Evolutionary conservation across 169 alveolate species (phyloP).

Genomic region (Plasmodium cynomolgi): DNA sequence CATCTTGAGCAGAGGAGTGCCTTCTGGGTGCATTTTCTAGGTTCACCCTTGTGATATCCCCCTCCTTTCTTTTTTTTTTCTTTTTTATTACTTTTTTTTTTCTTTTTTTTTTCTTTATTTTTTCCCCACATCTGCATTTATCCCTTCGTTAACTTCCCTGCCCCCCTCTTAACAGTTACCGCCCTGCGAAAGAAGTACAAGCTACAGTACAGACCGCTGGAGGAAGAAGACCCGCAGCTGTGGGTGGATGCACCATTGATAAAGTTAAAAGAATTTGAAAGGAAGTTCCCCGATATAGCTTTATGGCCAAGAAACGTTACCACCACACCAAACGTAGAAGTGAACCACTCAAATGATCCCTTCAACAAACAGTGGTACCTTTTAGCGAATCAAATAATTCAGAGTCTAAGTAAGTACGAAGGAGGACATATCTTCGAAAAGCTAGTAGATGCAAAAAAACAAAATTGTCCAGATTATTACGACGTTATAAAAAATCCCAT

Average conservation of each 20-base stretch:
- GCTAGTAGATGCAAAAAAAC: constrained; percentile 91
- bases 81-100: too few species aligned
- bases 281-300: constrained; percentile 88
- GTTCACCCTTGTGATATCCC: not conserved
- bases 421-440: constrained; percentile 92
- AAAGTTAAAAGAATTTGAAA: constrained; percentile 87
- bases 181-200: constrained; percentile 79
- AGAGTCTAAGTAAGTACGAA: constrained; percentile 86
- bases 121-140: not conserved
- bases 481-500: constrained; percentile 90
- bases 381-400: constrained; percentile 80
- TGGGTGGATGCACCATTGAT: constrained; percentile 90
- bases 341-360: constrained; percentile 80
- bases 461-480: constrained; percentile 92
- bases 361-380: constrained; percentile 88
- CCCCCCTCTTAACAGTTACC: not conserved
- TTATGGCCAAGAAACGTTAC: constrained; percentile 86
- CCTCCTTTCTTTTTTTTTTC: not conserved
- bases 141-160: not conserved
- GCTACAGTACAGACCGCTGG: constrained; percentile 85
- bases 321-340: constrained; percentile 76
- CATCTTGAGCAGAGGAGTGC: not conserved
- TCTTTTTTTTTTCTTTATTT: not conserved
- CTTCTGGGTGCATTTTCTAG: not conserved
- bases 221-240: constrained; percentile 82